phyloP scores from a whole-genome alignment of 2,329 filamentous ascomycete genomes.

The Phialocephala sp. region DNA sequence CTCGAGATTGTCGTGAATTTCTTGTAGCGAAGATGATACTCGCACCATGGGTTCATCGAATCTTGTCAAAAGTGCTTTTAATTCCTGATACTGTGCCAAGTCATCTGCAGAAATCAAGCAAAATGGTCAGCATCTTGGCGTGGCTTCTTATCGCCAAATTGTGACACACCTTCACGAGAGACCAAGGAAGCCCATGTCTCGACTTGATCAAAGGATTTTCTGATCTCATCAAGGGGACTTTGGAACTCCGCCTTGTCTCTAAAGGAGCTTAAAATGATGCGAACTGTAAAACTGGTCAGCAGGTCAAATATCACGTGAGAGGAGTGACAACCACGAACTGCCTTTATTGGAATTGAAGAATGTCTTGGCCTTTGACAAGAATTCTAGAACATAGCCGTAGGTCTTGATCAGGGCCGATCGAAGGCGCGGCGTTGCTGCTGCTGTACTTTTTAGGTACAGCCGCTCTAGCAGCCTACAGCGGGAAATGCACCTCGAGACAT shows the following conservation, averaged over 20 bases:
- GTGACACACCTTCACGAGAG: not conserved
- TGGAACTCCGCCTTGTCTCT: not conserved
- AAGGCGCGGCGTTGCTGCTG: not conserved
- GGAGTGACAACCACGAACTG: not conserved
- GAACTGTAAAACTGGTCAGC: not conserved
- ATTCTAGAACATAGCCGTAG: not conserved
- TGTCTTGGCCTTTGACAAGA: not conserved
- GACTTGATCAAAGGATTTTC: not conserved
- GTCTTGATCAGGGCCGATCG: not conserved
- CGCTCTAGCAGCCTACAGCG: conserved; percentile 20
- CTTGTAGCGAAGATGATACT: not conserved
- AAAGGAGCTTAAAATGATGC: not conserved
- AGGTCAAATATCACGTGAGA: not conserved
- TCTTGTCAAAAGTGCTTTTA: not conserved
- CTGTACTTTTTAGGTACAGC: conserved; percentile 12
- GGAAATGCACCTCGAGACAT: conserved; percentile 21
- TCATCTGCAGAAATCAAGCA: not conserved
- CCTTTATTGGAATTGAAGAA: conserved; percentile 1
- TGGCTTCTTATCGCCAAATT: not conserved
- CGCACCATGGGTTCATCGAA: not conserved
- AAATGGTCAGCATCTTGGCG: not conserved
- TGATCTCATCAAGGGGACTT: not conserved
- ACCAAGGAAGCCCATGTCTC: not conserved
- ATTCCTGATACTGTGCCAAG: not conserved
- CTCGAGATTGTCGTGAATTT: not conserved